Conservation (phyloP, 2,329 filamentous ascomycete species). For the Hyphodiscus sp. region DNA sequence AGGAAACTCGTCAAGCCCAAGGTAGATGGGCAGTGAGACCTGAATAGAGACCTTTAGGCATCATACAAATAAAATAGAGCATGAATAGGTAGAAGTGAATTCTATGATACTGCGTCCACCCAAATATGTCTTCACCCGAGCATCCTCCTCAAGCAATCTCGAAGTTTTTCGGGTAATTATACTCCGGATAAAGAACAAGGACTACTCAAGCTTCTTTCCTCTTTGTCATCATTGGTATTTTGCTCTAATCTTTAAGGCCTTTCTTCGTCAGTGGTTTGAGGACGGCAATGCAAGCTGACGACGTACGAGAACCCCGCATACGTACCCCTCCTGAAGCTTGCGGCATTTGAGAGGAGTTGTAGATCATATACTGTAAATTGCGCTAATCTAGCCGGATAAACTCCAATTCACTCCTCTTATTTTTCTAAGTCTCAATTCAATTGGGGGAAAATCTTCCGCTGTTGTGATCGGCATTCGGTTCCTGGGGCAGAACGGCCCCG, state of each 20-base stretch:
- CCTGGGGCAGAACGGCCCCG: too few species aligned
- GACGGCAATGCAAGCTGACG: too few species aligned
- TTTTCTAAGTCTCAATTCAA: not conserved
- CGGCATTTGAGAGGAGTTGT: not conserved
- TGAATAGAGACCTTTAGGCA: not conserved
- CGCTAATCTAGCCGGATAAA: not conserved
- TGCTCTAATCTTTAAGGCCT: too few species aligned
- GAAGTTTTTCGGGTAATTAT: too few species aligned
- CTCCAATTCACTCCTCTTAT: not conserved
- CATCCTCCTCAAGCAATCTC: too few species aligned
- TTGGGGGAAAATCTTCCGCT: not conserved
- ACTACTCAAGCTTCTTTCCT: too few species aligned
- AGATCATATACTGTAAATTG: not conserved
- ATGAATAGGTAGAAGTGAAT: not conserved
- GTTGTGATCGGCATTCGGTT: not conserved
- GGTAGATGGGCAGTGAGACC: slow-evolving; percentile 32
- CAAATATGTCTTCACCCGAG: too few species aligned
- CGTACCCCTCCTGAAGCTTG: not conserved
- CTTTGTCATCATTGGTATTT: too few species aligned
- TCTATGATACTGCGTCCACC: not conserved
- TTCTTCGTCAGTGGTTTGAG: too few species aligned
- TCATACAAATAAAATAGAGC: not conserved
- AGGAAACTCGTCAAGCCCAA: slow-evolving; percentile 49
- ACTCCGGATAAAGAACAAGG: too few species aligned
- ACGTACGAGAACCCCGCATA: too few species aligned